Base-by-base conservation (phyloP, 768 basidiomycete genomes). In the Termitomyces eurrhizus region DNA sequence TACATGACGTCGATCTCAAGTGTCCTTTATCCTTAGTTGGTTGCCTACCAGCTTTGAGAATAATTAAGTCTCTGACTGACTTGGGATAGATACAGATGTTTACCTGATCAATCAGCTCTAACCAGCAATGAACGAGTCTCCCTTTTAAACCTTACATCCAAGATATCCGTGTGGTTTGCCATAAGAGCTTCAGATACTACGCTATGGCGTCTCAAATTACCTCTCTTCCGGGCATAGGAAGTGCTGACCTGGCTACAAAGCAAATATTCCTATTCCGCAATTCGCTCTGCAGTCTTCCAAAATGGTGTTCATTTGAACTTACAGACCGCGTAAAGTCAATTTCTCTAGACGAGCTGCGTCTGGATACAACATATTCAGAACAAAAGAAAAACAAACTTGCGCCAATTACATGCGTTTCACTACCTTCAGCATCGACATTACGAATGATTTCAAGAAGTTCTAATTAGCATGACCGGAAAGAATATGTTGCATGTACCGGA, bases 11-110 rank as follows among this genome's bases (percentile, higher is more conserved):
- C 12, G 37, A 56, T 9, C 24, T 64, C 36, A 56, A 59, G 26
- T n/a, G 21, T 62, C 8, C 35, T 65, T 32, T 52, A 62, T 36
- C 64, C 64, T 1, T 9, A 60, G 64, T 65, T 33, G 42, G 64
- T 56, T 49, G 2, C 11, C 14, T 36, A 18, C 44, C 3, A 16
- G 18, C 16, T 42, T n/a, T 8, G 26, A 21, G 21, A 11, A 24
- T 24, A 8, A 24, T 49, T 36, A 21, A 21, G 24, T 26, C 16
- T 6, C 21, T 21, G 21, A 21, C 21, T 21, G 21, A 21, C 21
- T 21, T 21, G 21, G 21, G 21, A 21, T 21, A 21, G 21, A 21
- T 21, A 21, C 21, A 1, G 21, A 21, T 21, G 21, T 1, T 21
- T 21, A 21, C 21, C 21, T 1, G 21, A 46, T 9, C 24, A 46